Evolutionary conservation across 768 basidiomycete genomes (phyloP).

Genomic region (Termitomyces sp.): DNA sequence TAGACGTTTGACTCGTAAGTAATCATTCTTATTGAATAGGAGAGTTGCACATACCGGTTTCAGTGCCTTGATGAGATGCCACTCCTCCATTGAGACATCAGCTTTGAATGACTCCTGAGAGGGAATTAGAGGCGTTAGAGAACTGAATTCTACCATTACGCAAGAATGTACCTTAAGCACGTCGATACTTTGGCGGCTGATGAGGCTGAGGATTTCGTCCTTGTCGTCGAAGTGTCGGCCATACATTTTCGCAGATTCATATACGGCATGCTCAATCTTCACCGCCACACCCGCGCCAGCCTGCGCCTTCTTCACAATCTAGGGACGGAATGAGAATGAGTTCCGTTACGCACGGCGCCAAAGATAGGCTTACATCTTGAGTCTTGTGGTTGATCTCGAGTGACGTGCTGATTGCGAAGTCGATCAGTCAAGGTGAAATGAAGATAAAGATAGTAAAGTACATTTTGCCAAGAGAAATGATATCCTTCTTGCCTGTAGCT

Average conservation of each 20-base stretch:
- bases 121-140: background rate
- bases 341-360: background rate
- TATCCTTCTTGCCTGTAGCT: constrained; percentile 83
- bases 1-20: constrained; percentile 3
- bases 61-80: constrained; percentile 86
- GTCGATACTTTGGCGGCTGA: constrained; percentile 92
- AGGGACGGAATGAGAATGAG: constrained; percentile 9
- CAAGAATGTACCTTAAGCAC: constrained; percentile 73
- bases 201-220: constrained; percentile 88
- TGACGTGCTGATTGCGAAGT: constrained; percentile 62
- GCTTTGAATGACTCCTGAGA: constrained; percentile 77
- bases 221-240: constrained; percentile 96
- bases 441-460: constrained; percentile 34
- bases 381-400: constrained; percentile 97
- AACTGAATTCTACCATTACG: constrained; percentile 1
- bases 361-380: constrained; percentile 53
- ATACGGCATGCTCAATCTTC: constrained; percentile 97
- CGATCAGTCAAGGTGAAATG: constrained; percentile 4
- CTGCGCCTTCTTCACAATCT: constrained; percentile 91
- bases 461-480: constrained; percentile 93
- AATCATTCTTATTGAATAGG: background rate
- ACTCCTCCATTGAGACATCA: constrained; percentile 88
- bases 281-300: constrained; percentile 96
- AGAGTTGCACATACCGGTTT: constrained; percentile 59
- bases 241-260: constrained; percentile 93